phyloP scores from a whole-genome alignment of 2,329 filamentous ascomycete genomes.

The Talaromyces verruculosus region DNA sequence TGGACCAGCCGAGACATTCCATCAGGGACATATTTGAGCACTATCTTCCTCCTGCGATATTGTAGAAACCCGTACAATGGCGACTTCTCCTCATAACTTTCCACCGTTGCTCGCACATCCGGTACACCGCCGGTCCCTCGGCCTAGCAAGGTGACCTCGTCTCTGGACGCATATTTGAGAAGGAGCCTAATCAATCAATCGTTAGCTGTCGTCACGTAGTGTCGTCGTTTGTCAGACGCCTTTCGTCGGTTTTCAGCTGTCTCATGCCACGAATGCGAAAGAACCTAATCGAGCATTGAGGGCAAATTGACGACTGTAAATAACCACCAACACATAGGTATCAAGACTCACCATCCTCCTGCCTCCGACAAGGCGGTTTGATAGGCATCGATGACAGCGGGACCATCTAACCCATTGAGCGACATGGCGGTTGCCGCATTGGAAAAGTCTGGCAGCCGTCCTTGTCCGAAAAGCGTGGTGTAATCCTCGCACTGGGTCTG shows the following conservation, averaged over 20 bases:
- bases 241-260: background rate
- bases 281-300: background rate
- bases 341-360: slow-evolving; percentile 82
- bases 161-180: slow-evolving; percentile 84
- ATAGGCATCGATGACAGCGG: slow-evolving; percentile 79
- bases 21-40: slow-evolving; percentile 90
- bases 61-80: slow-evolving; percentile 90
- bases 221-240: background rate
- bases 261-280: background rate
- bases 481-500: background rate
- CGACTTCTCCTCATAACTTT: slow-evolving; percentile 76
- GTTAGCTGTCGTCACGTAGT: slow-evolving; percentile 22
- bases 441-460: slow-evolving; percentile 23
- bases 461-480: background rate
- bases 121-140: slow-evolving; percentile 78
- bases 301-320: background rate
- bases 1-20: slow-evolving; percentile 86
- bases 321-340: background rate
- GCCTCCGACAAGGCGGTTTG: slow-evolving; percentile 76
- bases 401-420: slow-evolving; percentile 87
- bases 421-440: slow-evolving; percentile 66
- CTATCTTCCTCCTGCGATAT: slow-evolving; percentile 83
- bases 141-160: slow-evolving; percentile 77
- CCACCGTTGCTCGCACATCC: slow-evolving; percentile 77
- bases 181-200: slow-evolving; percentile 68